Conservation (phyloP, 257 asterid genomes). For the Petunia secreta region DNA sequence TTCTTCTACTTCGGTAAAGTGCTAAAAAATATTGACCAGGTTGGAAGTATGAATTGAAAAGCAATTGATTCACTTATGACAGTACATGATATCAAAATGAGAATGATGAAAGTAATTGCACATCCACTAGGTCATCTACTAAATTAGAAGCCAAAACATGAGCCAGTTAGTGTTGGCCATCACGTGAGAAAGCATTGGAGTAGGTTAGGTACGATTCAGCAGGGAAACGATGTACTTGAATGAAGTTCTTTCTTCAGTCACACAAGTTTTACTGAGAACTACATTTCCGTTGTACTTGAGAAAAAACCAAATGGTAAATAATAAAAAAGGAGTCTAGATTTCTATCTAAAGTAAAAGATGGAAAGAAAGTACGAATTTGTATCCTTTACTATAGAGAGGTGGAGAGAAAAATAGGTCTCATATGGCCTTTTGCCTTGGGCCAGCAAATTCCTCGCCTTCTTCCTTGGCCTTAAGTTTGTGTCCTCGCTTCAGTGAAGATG, state of each 20-base stretch:
- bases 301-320: background rate
- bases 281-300: background rate
- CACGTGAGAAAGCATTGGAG: background rate
- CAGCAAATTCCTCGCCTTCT: background rate
- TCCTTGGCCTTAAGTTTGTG: background rate
- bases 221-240: background rate
- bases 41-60: background rate
- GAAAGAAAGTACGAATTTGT: background rate
- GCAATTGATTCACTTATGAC: constrained; percentile 13
- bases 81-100: background rate
- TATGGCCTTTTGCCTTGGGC: background rate
- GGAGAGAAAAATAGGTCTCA: background rate
- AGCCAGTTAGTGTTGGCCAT: background rate
- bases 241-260: background rate
- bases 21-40: background rate
- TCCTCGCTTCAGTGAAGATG: background rate
- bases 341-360: background rate
- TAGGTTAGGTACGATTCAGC: background rate
- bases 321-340: constrained; percentile 5
- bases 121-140: background rate
- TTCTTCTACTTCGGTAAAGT: background rate
- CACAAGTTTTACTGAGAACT: background rate
- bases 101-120: background rate
- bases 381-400: background rate
- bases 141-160: constrained; percentile 15